Evolutionary conservation across 306 rosid genomes (phyloP).

Genomic region (Alnus glutinosa): DNA sequence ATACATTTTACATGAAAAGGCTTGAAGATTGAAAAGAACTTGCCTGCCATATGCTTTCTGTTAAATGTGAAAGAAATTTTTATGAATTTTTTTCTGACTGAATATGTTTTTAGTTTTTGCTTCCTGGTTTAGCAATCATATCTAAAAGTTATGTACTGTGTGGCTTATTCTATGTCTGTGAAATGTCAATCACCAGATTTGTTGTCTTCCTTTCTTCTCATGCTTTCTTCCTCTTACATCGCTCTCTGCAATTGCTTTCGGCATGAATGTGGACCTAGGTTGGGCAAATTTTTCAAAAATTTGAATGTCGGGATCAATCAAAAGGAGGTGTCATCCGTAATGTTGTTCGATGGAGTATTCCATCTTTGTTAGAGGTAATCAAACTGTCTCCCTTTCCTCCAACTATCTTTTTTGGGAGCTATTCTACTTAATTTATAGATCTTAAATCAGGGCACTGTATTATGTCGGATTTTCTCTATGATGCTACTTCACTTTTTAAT

Average conservation of each 20-base stretch:
- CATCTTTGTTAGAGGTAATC: constrained; percentile 74
- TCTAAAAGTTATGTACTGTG: constrained; percentile 6
- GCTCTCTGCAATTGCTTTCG: constrained; percentile 11
- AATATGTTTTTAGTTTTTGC: neutral
- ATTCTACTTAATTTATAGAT: constrained; percentile 6
- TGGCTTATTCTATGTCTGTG: neutral
- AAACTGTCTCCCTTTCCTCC: constrained; percentile 21
- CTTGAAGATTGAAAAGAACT: constrained; percentile 2
- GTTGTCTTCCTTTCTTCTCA: neutral
- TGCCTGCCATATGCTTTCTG: constrained; percentile 18
- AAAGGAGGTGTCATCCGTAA: constrained; percentile 67
- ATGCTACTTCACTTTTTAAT: neutral
- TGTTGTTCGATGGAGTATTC: constrained; percentile 90
- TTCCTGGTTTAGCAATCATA: neutral
- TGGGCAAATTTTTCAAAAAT: constrained; percentile 91
- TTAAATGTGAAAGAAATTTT: constrained; percentile 5
- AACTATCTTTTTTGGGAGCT: constrained; percentile 1
- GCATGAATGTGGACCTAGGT: constrained; percentile 47
- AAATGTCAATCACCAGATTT: neutral
- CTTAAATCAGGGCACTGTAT: neutral
- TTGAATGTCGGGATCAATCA: constrained; percentile 66
- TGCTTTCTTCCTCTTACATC: constrained; percentile 2
- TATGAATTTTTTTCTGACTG: constrained; percentile 8
- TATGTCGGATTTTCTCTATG: constrained; percentile 9
- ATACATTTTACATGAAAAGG: neutral